Conservation (phyloP, 1,284 basidiomycete species). For the Leccinum angustisporum region DNA sequence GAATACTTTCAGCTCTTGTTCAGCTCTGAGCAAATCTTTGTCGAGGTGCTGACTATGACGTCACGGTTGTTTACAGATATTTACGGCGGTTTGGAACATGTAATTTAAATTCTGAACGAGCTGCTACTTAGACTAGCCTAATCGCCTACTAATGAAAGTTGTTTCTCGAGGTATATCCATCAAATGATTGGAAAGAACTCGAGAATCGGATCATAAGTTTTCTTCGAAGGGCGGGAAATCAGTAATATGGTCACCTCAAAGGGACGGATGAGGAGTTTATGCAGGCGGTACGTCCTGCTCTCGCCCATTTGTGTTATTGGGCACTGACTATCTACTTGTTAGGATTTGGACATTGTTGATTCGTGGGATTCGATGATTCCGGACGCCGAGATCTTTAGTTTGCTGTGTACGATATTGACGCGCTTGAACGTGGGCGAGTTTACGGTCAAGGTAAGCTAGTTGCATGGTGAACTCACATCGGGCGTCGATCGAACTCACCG, state of each 20-base stretch:
- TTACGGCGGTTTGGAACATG: no score
- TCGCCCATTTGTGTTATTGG: neutral
- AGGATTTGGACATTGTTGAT: slow-evolving; percentile 97
- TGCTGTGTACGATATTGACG: slow-evolving; percentile 81
- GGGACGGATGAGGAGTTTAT: slow-evolving; percentile 97
- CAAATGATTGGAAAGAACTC: no score
- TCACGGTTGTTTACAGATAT: no score
- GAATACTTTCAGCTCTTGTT: no score
- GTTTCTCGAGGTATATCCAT: no score
- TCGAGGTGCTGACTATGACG: no score
- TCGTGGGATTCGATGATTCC: slow-evolving; percentile 96
- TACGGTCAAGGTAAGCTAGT: slow-evolving; percentile 79
- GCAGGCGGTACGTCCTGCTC: slow-evolving; percentile 74
- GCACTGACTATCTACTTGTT: neutral
- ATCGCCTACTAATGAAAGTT: no score
- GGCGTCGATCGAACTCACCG: neutral
- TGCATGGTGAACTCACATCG: neutral
- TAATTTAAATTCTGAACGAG: no score
- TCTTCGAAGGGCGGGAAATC: no score
- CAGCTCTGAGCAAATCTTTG: no score
- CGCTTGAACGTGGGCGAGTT: slow-evolving; percentile 90
- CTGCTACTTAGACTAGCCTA: no score
- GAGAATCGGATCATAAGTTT: no score
- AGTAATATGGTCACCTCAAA: slow-evolving; percentile 93
- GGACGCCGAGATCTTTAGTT: slow-evolving; percentile 88